Conservation (phyloP, 2,329 filamentous ascomycete genomes). For the Coleophoma eucalyptorum region DNA sequence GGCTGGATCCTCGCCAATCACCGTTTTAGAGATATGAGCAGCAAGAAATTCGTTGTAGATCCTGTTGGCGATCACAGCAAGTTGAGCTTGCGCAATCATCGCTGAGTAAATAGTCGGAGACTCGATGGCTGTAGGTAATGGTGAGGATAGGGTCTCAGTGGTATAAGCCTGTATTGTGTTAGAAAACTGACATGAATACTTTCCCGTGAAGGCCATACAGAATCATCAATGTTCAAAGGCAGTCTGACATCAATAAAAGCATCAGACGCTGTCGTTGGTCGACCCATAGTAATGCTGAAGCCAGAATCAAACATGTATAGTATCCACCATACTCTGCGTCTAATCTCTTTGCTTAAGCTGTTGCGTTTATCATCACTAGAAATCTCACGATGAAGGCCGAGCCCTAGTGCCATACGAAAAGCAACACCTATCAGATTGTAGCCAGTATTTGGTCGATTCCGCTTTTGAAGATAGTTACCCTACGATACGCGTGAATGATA, state of each 20-base stretch:
- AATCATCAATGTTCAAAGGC: conserved; percentile 40
- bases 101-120: conserved; percentile 36
- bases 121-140: conserved; percentile 24
- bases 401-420: conserved; percentile 42
- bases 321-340: conserved; percentile 38
- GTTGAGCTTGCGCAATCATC: conserved; percentile 35
- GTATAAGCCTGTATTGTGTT: too few species aligned
- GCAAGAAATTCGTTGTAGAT: conserved; percentile 38
- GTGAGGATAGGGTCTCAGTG: too few species aligned
- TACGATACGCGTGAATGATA: not conserved
- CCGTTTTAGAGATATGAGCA: conserved; percentile 29
- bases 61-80: conserved; percentile 34
- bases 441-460: conserved; percentile 45
- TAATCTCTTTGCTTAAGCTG: conserved; percentile 31
- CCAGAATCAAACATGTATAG: conserved; percentile 42
- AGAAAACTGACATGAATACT: too few species aligned
- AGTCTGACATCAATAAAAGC: conserved; percentile 37
- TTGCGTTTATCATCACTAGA: conserved; percentile 31
- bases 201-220: conserved; percentile 20
- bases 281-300: conserved; percentile 40
- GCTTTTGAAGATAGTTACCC: conserved; percentile 30
- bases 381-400: conserved; percentile 44
- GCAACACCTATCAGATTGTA: conserved; percentile 50
- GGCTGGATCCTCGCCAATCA: conserved; percentile 32
- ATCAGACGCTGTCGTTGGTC: conserved; percentile 32